These are phyloP conservation scores for Wickerhamiella lipophila DNA, from an alignment of 805 yeast species.

Conservation along the genomic window DNA sequence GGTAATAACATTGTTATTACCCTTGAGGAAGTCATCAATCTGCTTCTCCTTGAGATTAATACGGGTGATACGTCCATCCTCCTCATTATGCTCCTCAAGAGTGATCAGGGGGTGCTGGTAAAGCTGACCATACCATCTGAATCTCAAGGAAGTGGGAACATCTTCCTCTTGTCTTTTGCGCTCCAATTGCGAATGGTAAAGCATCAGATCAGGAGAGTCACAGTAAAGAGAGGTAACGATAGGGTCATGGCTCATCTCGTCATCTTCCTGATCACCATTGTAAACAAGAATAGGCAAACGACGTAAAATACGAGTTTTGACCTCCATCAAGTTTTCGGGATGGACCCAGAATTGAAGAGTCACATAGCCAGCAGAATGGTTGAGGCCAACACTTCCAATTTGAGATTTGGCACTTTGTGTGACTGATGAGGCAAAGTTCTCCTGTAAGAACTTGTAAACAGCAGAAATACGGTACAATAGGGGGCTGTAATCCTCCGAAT, in stretches of 20 bases:
- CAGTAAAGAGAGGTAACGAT: conserved; percentile 76
- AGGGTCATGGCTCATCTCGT: conserved; percentile 47
- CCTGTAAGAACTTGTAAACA: conserved; percentile 69
- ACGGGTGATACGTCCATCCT: conserved; percentile 42
- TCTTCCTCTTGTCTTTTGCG: conserved; percentile 35
- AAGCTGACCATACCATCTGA: conserved; percentile 85
- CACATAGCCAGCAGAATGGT: conserved; percentile 30
- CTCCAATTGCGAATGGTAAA: conserved; percentile 72
- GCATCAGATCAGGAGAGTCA: conserved; percentile 69
- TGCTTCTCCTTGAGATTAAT: conserved; percentile 68
- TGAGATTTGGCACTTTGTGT: conserved; percentile 25
- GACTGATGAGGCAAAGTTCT: conserved; percentile 39
- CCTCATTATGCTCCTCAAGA: conserved; percentile 55
- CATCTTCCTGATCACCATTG: conserved; percentile 38
- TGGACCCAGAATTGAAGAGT: conserved; percentile 91
- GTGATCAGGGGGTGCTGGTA: conserved; percentile 61
- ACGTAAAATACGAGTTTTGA: conserved; percentile 85
- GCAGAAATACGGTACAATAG: conserved; percentile 64
- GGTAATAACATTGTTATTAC: conserved; percentile 35
- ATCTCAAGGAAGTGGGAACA: conserved; percentile 61
- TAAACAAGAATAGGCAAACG: conserved; percentile 87
- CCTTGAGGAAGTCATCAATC: conserved; percentile 56
- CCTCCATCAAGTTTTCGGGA: conserved; percentile 95
- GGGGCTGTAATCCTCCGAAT: conserved; percentile 90
- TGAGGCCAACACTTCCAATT: conserved; percentile 25